phyloP scores from a whole-genome alignment of 2,329 filamentous ascomycete genomes.

The Didymella arachidicola region DNA sequence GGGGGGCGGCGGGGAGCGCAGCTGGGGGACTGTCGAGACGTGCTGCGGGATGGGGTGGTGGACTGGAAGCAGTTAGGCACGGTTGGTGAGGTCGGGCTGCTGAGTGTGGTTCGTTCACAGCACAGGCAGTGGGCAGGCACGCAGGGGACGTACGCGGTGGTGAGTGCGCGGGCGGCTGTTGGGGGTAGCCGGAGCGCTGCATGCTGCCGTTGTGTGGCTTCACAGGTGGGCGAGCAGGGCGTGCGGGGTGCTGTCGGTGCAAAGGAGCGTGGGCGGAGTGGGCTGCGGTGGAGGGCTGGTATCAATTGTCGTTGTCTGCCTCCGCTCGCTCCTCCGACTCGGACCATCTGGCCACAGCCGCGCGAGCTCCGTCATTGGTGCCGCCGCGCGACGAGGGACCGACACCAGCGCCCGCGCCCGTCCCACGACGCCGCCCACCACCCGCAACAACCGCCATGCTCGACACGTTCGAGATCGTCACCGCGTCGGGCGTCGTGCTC shows the following conservation, averaged over 20 bases:
- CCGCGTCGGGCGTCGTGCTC: constrained; percentile 93
- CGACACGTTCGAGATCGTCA: constrained; percentile 96
- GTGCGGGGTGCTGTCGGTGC: not conserved
- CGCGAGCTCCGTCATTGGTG: constrained; percentile 38
- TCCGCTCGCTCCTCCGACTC: constrained; percentile 22
- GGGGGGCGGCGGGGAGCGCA: constrained; percentile 90
- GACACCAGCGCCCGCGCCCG: constrained; percentile 7
- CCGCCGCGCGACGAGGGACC: constrained; percentile 4
- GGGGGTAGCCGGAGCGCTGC: constrained; percentile 83
- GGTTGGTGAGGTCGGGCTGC: no score
- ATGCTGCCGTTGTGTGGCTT: constrained; percentile 60
- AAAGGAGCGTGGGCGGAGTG: constrained; percentile 2
- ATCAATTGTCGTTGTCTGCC: constrained; percentile 1
- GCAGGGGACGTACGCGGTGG: constrained; percentile 70
- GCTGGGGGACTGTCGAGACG: constrained; percentile 95
- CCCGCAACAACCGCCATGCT: constrained; percentile 76
- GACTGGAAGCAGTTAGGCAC: constrained; percentile 18
- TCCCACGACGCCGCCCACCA: constrained; percentile 17
- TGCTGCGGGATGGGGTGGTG: constrained; percentile 98
- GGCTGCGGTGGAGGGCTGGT: not conserved
- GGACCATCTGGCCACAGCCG: constrained; percentile 34
- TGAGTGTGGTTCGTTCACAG: no score
- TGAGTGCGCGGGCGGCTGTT: constrained; percentile 75
- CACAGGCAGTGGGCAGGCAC: no score
- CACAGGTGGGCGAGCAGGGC: not conserved